phyloP scores from a whole-genome alignment of 345 rosid species.

The Kandelia obovata region DNA sequence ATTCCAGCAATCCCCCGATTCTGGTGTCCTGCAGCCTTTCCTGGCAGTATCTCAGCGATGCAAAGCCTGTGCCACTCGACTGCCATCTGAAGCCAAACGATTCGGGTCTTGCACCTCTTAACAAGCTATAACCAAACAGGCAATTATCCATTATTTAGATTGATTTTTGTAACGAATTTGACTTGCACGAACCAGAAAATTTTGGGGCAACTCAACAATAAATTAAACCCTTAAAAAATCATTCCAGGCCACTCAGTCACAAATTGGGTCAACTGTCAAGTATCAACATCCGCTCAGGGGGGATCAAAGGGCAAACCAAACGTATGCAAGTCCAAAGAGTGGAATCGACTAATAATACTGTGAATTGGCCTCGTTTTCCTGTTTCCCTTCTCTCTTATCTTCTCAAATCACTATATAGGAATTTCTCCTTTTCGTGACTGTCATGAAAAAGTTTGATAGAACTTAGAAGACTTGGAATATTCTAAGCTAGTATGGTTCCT shows the following conservation, averaged over 20 bases:
- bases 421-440: not conserved
- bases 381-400: not conserved
- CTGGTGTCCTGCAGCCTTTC: not conserved
- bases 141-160: too few relatives aligned
- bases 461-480: too few relatives aligned
- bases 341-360: slow-evolving; percentile 6
- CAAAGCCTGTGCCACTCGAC: slow-evolving; percentile 1
- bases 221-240: too few relatives aligned
- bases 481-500: too few relatives aligned
- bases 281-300: too few relatives aligned
- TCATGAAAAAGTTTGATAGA: too few relatives aligned
- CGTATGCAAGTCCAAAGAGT: slow-evolving; percentile 6
- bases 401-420: not conserved
- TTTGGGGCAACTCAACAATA: too few relatives aligned
- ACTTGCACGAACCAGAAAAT: too few relatives aligned
- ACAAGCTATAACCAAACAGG: not conserved
- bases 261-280: too few relatives aligned
- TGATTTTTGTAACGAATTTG: too few relatives aligned
- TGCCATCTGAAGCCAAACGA: slow-evolving; percentile 8
- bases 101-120: not conserved
- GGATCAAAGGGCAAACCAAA: not conserved
- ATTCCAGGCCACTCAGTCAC: too few relatives aligned
- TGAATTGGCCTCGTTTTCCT: not conserved
- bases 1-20: not conserved
- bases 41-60: not conserved